A percentile compares a stretch with the other conserved stretches of the same genome.
These are phyloP conservation scores for Leishmania martiniquensis DNA, from an alignment of 208 protist species.

Conservation along the genomic window DNA sequence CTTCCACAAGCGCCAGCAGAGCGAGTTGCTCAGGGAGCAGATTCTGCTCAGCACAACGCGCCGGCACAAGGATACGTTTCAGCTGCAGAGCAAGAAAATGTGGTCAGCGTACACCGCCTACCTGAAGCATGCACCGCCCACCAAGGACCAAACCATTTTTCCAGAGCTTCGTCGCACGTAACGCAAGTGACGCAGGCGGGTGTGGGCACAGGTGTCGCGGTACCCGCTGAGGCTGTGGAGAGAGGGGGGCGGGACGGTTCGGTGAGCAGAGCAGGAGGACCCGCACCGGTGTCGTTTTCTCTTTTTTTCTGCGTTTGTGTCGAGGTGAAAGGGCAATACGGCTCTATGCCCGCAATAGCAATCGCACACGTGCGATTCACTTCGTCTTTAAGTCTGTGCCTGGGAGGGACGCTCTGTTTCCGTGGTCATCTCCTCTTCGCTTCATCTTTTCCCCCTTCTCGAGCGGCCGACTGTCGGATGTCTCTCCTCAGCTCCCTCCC, in stretches of 20 bases:
- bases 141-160: conserved; percentile 73
- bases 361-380: too few relatives aligned
- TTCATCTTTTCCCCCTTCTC: too few relatives aligned
- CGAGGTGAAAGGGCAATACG: too few relatives aligned
- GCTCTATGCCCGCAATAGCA: too few relatives aligned
- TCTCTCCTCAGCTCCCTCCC: neutral
- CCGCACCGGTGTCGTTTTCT: too few relatives aligned
- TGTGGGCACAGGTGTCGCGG: neutral
- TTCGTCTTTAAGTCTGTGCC: too few relatives aligned
- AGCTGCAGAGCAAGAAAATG: conserved; percentile 57
- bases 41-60: conserved; percentile 75
- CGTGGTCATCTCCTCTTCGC: too few relatives aligned
- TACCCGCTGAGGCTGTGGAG: neutral
- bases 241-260: too few relatives aligned
- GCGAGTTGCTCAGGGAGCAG: conserved; percentile 71
- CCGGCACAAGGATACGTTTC: conserved; percentile 58
- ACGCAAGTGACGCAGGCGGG: neutral
- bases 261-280: too few relatives aligned
- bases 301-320: too few relatives aligned
- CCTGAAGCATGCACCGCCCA: conserved; percentile 59
- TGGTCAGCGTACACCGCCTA: conserved; percentile 78
- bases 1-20: conserved; percentile 74
- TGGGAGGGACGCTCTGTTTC: too few relatives aligned
- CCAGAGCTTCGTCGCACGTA: conserved; percentile 44
- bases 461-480: too few relatives aligned